A percentile compares a stretch with the other conserved stretches of the same genome.
phyloP scores from a whole-genome alignment of 352 stramenopile genomes.

The Thalassiosira exigua region DNA sequence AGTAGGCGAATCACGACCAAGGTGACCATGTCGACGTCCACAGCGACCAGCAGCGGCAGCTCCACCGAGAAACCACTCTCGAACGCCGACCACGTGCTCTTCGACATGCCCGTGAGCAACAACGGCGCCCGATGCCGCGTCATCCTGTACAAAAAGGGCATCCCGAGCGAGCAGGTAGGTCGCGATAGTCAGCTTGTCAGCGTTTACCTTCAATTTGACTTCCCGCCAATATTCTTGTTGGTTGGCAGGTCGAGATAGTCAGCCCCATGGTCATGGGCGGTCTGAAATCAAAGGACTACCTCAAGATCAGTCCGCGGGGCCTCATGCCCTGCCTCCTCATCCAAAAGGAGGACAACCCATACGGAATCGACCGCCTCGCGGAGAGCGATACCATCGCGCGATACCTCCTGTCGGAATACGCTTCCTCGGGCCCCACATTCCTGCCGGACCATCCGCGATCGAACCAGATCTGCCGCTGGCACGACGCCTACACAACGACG shows the following conservation, averaged over 20 bases:
- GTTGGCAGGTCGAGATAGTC: no score
- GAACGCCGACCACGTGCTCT: conserved; percentile 72
- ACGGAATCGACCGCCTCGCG: conserved; percentile 60
- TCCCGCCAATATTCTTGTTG: no score
- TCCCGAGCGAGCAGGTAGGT: conserved; percentile 73
- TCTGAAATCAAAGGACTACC: conserved; percentile 82
- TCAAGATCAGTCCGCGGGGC: conserved; percentile 80
- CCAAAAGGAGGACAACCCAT: conserved; percentile 35
- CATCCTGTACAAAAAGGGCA: conserved; percentile 85
- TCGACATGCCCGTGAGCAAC: conserved; percentile 87
- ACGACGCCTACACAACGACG: conserved; percentile 86
- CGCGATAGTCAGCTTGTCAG: no score
- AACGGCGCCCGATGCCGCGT: conserved; percentile 84
- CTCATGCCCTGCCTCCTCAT: conserved; percentile 82
- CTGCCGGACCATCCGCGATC: conserved; percentile 75
- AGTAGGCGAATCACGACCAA: no score
- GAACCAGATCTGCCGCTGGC: conserved; percentile 83
- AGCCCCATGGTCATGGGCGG: conserved; percentile 77
- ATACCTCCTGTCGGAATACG: conserved; percentile 84
- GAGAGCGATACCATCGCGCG: conserved; percentile 86
- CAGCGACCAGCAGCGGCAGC: no score
- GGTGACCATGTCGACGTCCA: no score
- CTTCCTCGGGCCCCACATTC: conserved; percentile 78
- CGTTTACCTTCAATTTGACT: no score
- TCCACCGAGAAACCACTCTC: conserved; percentile 13